phyloP scores from a whole-genome alignment of 495 filamentous ascomycete species.

The Podospora fimiseda region DNA sequence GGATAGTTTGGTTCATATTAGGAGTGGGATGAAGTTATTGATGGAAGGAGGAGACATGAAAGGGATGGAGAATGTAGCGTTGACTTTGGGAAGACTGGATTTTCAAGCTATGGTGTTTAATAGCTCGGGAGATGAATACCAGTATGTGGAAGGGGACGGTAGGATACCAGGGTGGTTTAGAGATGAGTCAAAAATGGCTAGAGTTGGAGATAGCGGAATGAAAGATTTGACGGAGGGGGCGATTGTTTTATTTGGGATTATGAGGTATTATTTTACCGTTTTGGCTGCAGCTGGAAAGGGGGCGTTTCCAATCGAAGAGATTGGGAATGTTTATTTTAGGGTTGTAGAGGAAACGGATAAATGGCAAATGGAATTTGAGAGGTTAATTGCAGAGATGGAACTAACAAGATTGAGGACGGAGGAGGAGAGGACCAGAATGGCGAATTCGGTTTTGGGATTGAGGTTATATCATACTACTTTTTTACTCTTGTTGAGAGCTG shows the following conservation, averaged over 20 bases:
- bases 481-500: background rate
- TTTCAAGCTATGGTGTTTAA: slow-evolving; percentile 12
- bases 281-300: background rate
- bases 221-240: background rate
- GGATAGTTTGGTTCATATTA: slow-evolving; percentile 13
- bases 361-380: slow-evolving; percentile 3
- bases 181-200: background rate
- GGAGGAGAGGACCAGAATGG: background rate
- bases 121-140: slow-evolving; percentile 7
- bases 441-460: slow-evolving; percentile 4
- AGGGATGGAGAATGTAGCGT: slow-evolving; percentile 5
- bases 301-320: background rate
- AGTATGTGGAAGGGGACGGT: background rate
- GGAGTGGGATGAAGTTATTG: slow-evolving; percentile 12
- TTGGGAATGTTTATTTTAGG: background rate
- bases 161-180: background rate
- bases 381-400: background rate
- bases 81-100: slow-evolving; percentile 14
- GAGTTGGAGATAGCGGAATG: too few relatives aligned
- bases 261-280: slow-evolving; percentile 4
- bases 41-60: background rate
- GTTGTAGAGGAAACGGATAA: background rate
- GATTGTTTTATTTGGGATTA: slow-evolving; percentile 1
- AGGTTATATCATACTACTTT: slow-evolving; percentile 11
- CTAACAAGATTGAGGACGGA: background rate